Conservation (phyloP, 495 filamentous ascomycete genomes). For the Schizothecium vesticola region DNA sequence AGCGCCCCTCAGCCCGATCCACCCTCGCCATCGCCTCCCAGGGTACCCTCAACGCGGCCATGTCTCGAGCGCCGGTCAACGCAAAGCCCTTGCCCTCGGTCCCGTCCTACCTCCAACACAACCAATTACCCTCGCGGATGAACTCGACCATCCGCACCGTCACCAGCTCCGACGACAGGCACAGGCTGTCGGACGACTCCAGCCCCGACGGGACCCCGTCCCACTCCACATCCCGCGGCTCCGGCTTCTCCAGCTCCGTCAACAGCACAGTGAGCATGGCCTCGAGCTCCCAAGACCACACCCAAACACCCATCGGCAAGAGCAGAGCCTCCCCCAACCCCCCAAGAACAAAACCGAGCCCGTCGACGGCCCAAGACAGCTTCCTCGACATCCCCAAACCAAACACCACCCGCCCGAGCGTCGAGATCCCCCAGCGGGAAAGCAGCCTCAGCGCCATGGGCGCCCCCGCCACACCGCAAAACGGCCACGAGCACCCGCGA, state of each 20-base stretch:
- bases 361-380: constrained; percentile 16
- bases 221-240: constrained; percentile 34
- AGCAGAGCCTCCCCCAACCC: constrained; percentile 16
- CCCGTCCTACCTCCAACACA: constrained; percentile 6
- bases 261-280: constrained; percentile 41
- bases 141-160: constrained; percentile 46
- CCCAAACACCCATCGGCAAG: constrained; percentile 22
- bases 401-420: constrained; percentile 11
- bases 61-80: constrained; percentile 26
- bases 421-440: constrained; percentile 25
- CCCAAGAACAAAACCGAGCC: constrained; percentile 25
- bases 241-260: constrained; percentile 44
- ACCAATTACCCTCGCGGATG: constrained; percentile 21
- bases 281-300: constrained; percentile 33
- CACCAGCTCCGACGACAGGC: constrained; percentile 36
- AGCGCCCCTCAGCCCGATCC: constrained; percentile 18
- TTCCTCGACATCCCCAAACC: constrained; percentile 12
- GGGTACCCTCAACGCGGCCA: constrained; percentile 30
- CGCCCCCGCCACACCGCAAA: background rate
- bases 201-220: constrained; percentile 29
- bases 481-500: constrained; percentile 10
- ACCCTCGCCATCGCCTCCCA: constrained; percentile 32
- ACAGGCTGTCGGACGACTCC: constrained; percentile 24
- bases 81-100: constrained; percentile 16
- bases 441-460: constrained; percentile 24